Evolutionary conservation across 331 rosid genomes (phyloP).

Genomic region (Cucumis variabilis): DNA sequence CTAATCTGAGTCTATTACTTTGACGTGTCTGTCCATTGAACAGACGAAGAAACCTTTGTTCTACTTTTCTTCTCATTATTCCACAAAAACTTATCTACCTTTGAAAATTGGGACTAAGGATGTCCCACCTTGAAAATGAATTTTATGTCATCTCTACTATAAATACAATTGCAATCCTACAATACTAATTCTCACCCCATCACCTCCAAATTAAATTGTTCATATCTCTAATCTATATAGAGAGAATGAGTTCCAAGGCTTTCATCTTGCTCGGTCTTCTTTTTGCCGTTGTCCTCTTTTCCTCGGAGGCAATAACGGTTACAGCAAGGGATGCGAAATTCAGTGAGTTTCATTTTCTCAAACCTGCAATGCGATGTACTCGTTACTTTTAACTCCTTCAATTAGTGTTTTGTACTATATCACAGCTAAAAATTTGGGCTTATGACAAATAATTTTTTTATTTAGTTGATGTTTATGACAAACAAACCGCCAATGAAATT

Average conservation of each 20-base stretch:
- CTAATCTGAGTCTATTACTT: not conserved
- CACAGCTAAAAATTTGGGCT: too few species aligned
- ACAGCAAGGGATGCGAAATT: constrained; percentile 40
- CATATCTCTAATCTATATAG: not conserved
- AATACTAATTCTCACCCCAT: not conserved
- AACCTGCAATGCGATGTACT: not conserved
- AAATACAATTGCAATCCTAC: not conserved
- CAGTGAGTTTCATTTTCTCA: not conserved
- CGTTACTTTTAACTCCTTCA: too few species aligned
- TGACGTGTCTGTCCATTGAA: not conserved
- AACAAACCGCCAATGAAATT: too few species aligned
- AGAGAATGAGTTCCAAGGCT: constrained; percentile 45
- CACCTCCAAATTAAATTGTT: not conserved
- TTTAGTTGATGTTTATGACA: too few species aligned
- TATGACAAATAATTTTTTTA: too few species aligned
- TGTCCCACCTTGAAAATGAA: not conserved
- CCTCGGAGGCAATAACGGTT: constrained; percentile 37
- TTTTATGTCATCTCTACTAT: not conserved
- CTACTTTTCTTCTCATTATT: not conserved
- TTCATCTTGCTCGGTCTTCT: constrained; percentile 39
- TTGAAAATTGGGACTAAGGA: not conserved
- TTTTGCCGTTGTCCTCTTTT: constrained; percentile 42
- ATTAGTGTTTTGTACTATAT: too few species aligned
- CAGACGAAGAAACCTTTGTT: not conserved
- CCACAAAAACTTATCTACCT: not conserved